Base-by-base conservation (phyloP, 2,329 filamentous ascomycete species). In the Alternaria alternata region DNA sequence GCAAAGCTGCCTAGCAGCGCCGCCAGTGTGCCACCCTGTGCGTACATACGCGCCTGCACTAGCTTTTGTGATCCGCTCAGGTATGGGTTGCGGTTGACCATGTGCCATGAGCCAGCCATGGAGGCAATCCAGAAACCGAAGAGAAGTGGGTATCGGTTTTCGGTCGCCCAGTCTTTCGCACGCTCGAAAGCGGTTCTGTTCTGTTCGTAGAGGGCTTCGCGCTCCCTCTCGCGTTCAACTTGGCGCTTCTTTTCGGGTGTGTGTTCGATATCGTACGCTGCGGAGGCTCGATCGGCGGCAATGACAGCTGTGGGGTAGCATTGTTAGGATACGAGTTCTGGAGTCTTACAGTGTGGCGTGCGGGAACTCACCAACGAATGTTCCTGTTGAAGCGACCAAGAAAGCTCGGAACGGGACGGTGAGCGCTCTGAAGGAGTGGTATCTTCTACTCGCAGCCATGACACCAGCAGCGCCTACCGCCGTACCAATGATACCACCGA, bases 11-110 rank as follows among this genome's bases (percentile, higher is more conserved):
- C 88, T 74, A 96, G 86, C 57, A 97, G 84, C 52, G 97, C 92
- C 65, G 90, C 91, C 47, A 97, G 83, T 5, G 94, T 96, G 70
- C 96, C 82, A 6, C 91, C 93, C 83, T 97, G 94, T 4, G 94
- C 94, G 80, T 97, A 97, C 66, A 97, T 91, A 86, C 94, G 90
- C 24, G 93, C 94, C 85, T 97, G 94, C 16, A 97, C 94, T 22
- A 97, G 82, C 85, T 97, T 97, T 84, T 97, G 94, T 62, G 86
- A 82, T 2, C 88, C 89, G 51, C 86, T 87, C 47, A 96, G 84
- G 76, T 89, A 91, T 66, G 87, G 89, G 77, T 92, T 92, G 64
- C 92, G 87, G 74, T 90, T 88, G 65, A 97, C 93, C 30, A 96
- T 78, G 56, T 84, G 88, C 67, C 95, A 86, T 5, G 92, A 89